These are phyloP conservation scores for Globisporangium abappressorium DNA, from an alignment of 352 stramenopile genomes.

Conservation along the genomic window DNA sequence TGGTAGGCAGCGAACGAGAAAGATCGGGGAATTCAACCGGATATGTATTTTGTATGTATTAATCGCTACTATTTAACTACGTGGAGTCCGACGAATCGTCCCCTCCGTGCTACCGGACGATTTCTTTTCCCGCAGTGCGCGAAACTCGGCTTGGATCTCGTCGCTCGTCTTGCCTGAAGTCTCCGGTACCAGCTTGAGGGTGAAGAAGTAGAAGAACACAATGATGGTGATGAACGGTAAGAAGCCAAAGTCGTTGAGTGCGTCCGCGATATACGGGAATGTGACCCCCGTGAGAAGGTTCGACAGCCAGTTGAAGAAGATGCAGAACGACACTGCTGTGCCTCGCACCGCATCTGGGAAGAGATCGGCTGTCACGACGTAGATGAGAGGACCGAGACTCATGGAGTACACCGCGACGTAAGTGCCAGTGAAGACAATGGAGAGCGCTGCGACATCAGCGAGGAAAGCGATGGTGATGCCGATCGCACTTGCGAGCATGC, in stretches of 20 bases:
- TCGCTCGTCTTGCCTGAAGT: constrained; percentile 55
- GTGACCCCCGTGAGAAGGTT: constrained; percentile 56
- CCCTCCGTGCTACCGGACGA: not conserved
- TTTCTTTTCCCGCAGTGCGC: constrained; percentile 4
- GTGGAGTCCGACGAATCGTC: not conserved
- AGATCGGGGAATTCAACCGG: not conserved
- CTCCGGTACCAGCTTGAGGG: constrained; percentile 48
- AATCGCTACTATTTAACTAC: not conserved
- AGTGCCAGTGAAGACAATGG: constrained; percentile 46
- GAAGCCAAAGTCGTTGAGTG: constrained; percentile 38
- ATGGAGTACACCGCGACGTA: constrained; percentile 47
- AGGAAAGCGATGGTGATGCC: constrained; percentile 42
- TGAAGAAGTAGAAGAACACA: constrained; percentile 39
- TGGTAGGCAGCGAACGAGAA: not conserved
- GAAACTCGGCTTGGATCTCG: constrained; percentile 57
- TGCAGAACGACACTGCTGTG: constrained; percentile 39
- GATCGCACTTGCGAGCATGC: constrained; percentile 48
- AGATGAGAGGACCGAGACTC: constrained; percentile 55
- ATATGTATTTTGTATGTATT: not conserved
- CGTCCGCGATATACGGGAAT: constrained; percentile 57
- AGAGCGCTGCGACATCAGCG: constrained; percentile 24
- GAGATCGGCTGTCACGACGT: constrained; percentile 46
- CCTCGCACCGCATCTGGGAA: constrained; percentile 56
- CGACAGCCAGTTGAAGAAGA: constrained; percentile 49
- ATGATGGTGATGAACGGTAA: constrained; percentile 49